Conservation (phyloP, 805 yeast species). For the Kodamaea sagamina region DNA sequence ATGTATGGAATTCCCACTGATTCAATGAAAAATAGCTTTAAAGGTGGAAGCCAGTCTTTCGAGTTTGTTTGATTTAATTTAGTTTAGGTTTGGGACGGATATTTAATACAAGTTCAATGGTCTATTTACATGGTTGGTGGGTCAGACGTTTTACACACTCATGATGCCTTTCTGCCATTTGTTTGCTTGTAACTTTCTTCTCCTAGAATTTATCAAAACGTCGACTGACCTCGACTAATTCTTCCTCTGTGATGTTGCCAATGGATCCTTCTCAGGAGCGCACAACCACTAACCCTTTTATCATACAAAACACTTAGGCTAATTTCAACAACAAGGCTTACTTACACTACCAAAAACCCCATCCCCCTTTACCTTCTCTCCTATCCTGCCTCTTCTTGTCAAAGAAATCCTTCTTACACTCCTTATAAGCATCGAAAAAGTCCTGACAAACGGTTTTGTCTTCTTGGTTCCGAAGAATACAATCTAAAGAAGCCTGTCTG, state of each 20-base stretch:
- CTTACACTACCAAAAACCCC: conserved; percentile 40
- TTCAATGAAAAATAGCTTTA: neutral
- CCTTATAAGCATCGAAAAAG: conserved; percentile 90
- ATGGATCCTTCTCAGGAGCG: too few species aligned
- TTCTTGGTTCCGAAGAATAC: conserved; percentile 77
- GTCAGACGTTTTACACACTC: too few species aligned
- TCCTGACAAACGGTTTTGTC: conserved; percentile 64
- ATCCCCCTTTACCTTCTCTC: conserved; percentile 41
- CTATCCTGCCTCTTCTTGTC: conserved; percentile 39
- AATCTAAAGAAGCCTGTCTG: conserved; percentile 80
- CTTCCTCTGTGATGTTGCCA: too few species aligned
- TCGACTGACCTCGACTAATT: too few species aligned
- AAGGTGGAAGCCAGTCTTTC: conserved; percentile 8
- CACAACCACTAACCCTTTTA: too few species aligned
- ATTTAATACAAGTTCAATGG: too few species aligned
- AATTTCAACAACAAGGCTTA: too few species aligned
- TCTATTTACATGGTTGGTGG: too few species aligned
- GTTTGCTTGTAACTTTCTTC: too few species aligned
- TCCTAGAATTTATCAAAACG: too few species aligned
- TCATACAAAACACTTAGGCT: too few species aligned
- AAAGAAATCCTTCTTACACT: conserved; percentile 67
- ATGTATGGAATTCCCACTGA: conserved; percentile 9
- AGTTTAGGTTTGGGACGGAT: neutral
- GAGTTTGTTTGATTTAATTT: conserved; percentile 5
- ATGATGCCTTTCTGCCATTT: too few species aligned